phyloP scores from a whole-genome alignment of 1,284 basidiomycete species.

The Pseudozyma hubeiensis region DNA sequence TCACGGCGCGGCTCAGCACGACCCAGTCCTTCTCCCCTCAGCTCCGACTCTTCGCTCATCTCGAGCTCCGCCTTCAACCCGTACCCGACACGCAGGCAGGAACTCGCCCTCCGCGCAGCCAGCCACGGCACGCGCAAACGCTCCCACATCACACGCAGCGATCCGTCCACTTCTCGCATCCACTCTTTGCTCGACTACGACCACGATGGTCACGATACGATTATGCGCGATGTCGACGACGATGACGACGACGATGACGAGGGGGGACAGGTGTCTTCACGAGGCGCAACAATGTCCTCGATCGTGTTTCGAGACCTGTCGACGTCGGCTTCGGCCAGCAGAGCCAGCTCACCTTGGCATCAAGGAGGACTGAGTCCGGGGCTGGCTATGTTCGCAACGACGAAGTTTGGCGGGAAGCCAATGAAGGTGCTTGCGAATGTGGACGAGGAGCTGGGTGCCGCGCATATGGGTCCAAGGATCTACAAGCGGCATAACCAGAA shows the following conservation, averaged over 20 bases:
- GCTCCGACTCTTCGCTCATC: conserved; percentile 26
- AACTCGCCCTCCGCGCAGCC: conserved; percentile 38
- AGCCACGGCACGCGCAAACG: conserved; percentile 29
- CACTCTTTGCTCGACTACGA: conserved; percentile 27
- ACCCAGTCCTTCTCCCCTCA: conserved; percentile 1
- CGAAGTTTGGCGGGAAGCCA: conserved; percentile 43
- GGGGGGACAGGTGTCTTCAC: conserved; percentile 32
- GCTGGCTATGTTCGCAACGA: conserved; percentile 34
- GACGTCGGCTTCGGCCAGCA: conserved; percentile 17
- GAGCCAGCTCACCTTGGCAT: conserved; percentile 33
- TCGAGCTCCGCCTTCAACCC: conserved; percentile 42
- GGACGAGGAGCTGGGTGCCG: conserved; percentile 44
- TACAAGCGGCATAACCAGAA: conserved; percentile 47
- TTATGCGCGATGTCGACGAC: conserved; percentile 8
- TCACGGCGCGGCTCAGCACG: conserved; percentile 15
- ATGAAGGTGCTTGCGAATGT: conserved; percentile 35
- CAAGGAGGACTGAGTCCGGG: conserved; percentile 33
- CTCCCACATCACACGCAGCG: conserved; percentile 38
- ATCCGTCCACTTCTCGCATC: conserved; percentile 29
- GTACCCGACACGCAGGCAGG: conserved; percentile 45
- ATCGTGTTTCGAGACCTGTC: conserved; percentile 48
- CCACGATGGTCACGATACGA: conserved; percentile 14
- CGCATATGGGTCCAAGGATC: conserved; percentile 50
- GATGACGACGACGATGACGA: conserved; percentile 31
- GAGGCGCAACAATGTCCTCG: conserved; percentile 50